Conservation (phyloP, 2,329 filamentous ascomycete species). For the Ceratocystiopsis minuta region DNA sequence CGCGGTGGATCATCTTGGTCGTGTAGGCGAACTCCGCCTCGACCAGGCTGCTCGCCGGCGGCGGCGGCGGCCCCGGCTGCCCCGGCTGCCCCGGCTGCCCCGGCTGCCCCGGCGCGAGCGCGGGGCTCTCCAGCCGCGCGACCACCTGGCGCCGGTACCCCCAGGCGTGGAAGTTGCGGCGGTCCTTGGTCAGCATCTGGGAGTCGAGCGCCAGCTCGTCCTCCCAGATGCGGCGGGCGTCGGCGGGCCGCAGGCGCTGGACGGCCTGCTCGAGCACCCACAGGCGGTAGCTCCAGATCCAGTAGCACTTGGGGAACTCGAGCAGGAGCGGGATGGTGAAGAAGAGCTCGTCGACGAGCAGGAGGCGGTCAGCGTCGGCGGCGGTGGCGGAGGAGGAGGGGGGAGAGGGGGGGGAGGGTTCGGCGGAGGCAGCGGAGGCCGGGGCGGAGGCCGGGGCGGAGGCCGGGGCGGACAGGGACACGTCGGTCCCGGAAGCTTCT, state of each 20-base stretch:
- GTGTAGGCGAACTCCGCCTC: slow-evolving; percentile 81
- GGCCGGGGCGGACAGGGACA: too few relatives aligned
- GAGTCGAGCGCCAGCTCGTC: slow-evolving; percentile 65
- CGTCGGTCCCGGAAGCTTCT: slow-evolving; percentile 23
- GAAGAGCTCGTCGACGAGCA: slow-evolving; percentile 54
- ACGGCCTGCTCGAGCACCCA: slow-evolving; percentile 69
- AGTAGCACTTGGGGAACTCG: slow-evolving; percentile 91
- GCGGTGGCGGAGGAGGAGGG: neutral
- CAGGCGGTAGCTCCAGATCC: slow-evolving; percentile 93
- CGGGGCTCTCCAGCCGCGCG: slow-evolving; percentile 46
- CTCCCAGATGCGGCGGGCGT: slow-evolving; percentile 56
- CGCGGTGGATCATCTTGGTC: slow-evolving; percentile 65
- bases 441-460: too few relatives aligned
- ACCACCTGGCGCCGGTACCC: slow-evolving; percentile 72
- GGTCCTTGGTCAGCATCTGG: slow-evolving; percentile 78
- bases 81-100: neutral
- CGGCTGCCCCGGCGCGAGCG: slow-evolving; percentile 15
- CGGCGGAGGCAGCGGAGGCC: too few relatives aligned
- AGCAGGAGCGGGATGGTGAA: slow-evolving; percentile 75
- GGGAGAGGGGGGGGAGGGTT: neutral
- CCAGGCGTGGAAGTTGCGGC: slow-evolving; percentile 94
- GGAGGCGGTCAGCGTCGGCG: neutral
- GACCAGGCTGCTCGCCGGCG: slow-evolving; percentile 36
- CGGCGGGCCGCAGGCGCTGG: slow-evolving; percentile 33
- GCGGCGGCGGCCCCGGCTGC: slow-evolving; percentile 16